Evolutionary conservation across 2,329 filamentous ascomycete genomes (phyloP).

Genomic region (Cordyceps javanica): DNA sequence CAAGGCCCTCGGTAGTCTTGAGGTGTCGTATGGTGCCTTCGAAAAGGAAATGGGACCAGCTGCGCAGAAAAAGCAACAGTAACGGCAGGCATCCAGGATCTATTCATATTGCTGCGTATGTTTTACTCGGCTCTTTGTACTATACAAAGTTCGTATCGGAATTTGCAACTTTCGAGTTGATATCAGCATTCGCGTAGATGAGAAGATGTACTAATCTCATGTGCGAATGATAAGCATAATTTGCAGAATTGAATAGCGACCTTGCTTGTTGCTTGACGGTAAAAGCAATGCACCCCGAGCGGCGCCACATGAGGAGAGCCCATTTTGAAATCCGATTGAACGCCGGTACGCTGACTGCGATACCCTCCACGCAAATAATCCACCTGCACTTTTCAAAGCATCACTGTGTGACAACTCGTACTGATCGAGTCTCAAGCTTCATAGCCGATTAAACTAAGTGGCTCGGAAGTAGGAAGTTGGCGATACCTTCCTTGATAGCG

Average conservation of each 20-base stretch:
- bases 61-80: slow-evolving; percentile 68
- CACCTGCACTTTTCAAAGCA: neutral
- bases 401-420: neutral
- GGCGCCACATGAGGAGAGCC: neutral
- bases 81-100: slow-evolving; percentile 11
- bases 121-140: neutral
- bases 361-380: neutral
- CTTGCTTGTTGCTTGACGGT: neutral
- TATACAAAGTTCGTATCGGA: neutral
- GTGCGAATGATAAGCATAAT: neutral
- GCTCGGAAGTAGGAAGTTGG: slow-evolving; percentile 89
- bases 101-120: neutral
- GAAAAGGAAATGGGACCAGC: slow-evolving; percentile 92
- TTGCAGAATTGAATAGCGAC: neutral
- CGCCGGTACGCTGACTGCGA: slow-evolving; percentile 1
- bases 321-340: slow-evolving; percentile 2
- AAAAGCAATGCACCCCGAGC: neutral
- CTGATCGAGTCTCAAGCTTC: neutral
- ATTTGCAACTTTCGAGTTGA: neutral
- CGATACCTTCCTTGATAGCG: slow-evolving; percentile 88
- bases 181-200: neutral
- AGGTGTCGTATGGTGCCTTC: slow-evolving; percentile 91
- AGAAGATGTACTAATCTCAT: neutral
- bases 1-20: slow-evolving; percentile 67
- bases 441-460: slow-evolving; percentile 61